phyloP scores from a whole-genome alignment of 208 protist species.

The Trypanosoma theileri region DNA sequence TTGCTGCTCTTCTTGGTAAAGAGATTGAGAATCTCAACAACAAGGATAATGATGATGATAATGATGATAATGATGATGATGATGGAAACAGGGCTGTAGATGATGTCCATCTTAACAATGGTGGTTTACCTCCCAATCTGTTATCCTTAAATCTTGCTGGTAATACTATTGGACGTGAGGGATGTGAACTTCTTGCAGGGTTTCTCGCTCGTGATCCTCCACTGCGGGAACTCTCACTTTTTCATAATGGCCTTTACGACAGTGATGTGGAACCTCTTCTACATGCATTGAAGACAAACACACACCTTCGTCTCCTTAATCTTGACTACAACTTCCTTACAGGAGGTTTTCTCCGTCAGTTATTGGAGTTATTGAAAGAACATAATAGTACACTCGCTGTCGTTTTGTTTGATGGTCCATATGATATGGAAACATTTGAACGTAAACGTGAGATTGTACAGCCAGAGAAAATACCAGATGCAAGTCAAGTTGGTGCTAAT shows the following conservation, averaged over 20 bases:
- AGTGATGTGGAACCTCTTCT: conserved; percentile 45
- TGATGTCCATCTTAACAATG: background rate
- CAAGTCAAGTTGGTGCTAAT: conserved; percentile 9
- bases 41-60: conserved; percentile 2
- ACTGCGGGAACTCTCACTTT: conserved; percentile 52
- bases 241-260: conserved; percentile 67
- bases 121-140: conserved; percentile 25
- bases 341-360: conserved; percentile 24
- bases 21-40: conserved; percentile 14
- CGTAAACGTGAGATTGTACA: conserved; percentile 6
- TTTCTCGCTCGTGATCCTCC: conserved; percentile 45
- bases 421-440: conserved; percentile 37
- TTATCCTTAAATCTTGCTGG: conserved; percentile 52
- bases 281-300: conserved; percentile 42
- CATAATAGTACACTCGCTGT: conserved; percentile 39
- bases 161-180: conserved; percentile 44
- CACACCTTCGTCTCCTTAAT: conserved; percentile 42
- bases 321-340: conserved; percentile 50
- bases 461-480: conserved; percentile 15
- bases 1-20: conserved; percentile 34
- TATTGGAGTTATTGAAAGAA: conserved; percentile 35
- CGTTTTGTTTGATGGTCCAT: conserved; percentile 39
- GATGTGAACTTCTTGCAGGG: conserved; percentile 18
- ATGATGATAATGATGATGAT: background rate
- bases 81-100: no score